phyloP scores from a whole-genome alignment of 192 early-diverging fungal species.

The Backusella mclennaniae region DNA sequence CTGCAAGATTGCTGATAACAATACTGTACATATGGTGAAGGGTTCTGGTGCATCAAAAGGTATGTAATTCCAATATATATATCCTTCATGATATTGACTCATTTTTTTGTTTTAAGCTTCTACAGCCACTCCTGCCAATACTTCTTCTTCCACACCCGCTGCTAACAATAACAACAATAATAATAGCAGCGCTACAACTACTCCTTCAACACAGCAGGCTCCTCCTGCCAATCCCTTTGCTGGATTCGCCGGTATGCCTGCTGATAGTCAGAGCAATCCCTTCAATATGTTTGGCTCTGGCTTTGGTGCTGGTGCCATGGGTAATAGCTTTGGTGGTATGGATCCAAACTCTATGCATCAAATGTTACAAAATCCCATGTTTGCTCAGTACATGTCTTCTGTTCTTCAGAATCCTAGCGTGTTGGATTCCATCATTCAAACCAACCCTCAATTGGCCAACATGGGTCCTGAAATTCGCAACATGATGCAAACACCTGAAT shows the following conservation, averaged over 20 bases:
- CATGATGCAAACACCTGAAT: slow-evolving; percentile 78
- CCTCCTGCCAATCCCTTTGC: slow-evolving; percentile 41
- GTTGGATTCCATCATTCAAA: slow-evolving; percentile 78
- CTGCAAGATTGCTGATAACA: slow-evolving; percentile 85
- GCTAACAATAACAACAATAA: neutral
- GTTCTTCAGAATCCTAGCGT: slow-evolving; percentile 84
- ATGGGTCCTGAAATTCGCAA: slow-evolving; percentile 87
- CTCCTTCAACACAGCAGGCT: neutral
- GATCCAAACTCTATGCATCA: slow-evolving; percentile 64
- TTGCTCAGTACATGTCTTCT: slow-evolving; percentile 78
- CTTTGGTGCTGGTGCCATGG: slow-evolving; percentile 59
- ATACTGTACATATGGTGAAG: slow-evolving; percentile 92
- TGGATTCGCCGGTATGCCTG: slow-evolving; percentile 37
- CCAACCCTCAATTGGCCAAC: slow-evolving; percentile 76
- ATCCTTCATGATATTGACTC: slow-evolving; percentile 16
- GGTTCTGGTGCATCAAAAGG: slow-evolving; percentile 41
- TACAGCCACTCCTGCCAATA: slow-evolving; percentile 33
- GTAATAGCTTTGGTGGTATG: slow-evolving; percentile 57
- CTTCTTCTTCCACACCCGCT: slow-evolving; percentile 33
- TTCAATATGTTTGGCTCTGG: slow-evolving; percentile 57
- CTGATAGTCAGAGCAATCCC: slow-evolving; percentile 40
- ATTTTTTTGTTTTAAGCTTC: slow-evolving; percentile 23
- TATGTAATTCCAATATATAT: neutral
- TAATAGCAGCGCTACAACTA: neutral
- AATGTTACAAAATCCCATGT: slow-evolving; percentile 84